Evolutionary conservation across 179 eudicot species (phyloP).

Genomic region (Corrigiola litoralis): DNA sequence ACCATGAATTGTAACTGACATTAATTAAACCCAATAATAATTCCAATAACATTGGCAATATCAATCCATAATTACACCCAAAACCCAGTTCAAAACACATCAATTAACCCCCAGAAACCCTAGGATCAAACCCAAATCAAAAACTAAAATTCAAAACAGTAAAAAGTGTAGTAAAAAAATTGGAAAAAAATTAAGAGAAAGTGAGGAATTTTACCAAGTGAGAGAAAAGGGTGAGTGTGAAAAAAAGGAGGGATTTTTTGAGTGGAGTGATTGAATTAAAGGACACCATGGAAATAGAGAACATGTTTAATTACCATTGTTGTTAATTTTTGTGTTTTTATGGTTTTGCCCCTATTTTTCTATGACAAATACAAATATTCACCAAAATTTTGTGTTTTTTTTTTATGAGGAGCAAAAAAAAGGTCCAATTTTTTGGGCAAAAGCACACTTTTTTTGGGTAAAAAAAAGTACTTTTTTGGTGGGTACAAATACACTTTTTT

Average conservation of each 20-base stretch:
- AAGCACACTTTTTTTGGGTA: too few species aligned
- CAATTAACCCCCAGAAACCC: too few species aligned
- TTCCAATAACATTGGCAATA: too few species aligned
- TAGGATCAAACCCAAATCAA: too few species aligned
- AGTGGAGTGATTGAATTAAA: neutral
- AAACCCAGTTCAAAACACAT: too few species aligned
- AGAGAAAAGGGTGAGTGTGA: neutral
- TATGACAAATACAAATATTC: neutral
- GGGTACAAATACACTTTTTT: too few species aligned
- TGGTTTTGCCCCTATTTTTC: neutral
- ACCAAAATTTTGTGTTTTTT: neutral
- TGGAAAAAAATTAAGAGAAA: neutral
- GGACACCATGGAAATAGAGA: conserved; percentile 6
- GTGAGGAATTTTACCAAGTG: neutral
- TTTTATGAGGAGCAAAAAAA: too few species aligned
- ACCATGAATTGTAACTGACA: too few species aligned
- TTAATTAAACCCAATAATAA: too few species aligned
- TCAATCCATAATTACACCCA: too few species aligned
- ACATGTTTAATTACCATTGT: neutral
- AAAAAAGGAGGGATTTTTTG: neutral
- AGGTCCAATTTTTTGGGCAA: too few species aligned
- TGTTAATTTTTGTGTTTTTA: neutral
- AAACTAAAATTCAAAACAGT: neutral
- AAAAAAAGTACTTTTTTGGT: too few species aligned
- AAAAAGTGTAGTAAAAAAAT: neutral